Percentiles rank a stretch among this genome's conserved stretches.
Conservation (phyloP, 169 alveolate species). For the Plasmodium cynomolgi region DNA sequence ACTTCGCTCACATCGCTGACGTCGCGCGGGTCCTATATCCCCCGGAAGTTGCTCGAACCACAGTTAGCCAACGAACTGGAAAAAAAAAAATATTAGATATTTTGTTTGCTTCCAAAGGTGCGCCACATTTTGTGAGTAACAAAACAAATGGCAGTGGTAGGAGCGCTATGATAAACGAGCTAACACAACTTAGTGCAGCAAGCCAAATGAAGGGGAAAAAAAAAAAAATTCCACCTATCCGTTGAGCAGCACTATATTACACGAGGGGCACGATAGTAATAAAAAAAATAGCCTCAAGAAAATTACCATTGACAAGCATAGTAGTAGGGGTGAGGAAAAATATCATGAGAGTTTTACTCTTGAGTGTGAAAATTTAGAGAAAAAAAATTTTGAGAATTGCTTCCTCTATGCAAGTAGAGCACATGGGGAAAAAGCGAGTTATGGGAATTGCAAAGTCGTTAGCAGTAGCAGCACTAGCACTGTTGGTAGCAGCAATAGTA, state of each 20-base stretch:
- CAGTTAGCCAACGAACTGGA: background rate
- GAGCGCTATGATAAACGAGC: background rate
- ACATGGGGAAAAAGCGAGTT: background rate
- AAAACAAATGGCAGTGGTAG: background rate
- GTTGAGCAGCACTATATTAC: background rate
- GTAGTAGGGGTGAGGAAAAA: background rate
- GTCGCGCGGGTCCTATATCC: background rate
- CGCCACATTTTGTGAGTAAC: background rate
- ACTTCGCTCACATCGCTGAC: background rate
- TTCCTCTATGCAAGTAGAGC: background rate
- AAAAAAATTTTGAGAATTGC: background rate
- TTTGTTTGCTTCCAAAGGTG: background rate
- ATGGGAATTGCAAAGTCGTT: background rate
- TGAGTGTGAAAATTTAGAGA: background rate
- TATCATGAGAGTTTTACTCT: background rate
- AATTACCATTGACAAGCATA: background rate
- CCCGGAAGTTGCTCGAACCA: background rate
- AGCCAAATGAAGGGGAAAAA: background rate
- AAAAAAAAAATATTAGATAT: background rate
- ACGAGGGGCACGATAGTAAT: background rate
- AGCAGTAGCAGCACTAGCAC: background rate
- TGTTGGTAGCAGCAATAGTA: background rate
- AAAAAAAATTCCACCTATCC: constrained; percentile 1
- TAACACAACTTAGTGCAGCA: background rate
- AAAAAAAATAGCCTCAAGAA: background rate